Evolutionary conservation across 495 filamentous ascomycete species (phyloP).

Genomic region (Talaromyces adpressus): DNA sequence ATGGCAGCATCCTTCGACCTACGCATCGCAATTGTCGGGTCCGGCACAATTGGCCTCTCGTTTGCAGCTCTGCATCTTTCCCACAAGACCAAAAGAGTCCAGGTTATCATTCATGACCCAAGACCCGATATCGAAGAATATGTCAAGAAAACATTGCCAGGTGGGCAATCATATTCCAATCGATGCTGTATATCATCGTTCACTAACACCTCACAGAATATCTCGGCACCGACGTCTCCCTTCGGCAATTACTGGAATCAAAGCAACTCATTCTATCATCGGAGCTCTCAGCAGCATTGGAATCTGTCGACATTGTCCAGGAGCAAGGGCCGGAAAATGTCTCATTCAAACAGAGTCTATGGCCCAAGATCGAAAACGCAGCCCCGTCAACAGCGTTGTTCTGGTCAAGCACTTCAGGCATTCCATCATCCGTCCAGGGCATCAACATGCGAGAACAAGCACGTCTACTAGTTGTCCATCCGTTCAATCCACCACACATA

Average conservation of each 20-base stretch:
- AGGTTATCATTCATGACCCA: slow-evolving; percentile 41
- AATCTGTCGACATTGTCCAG: slow-evolving; percentile 44
- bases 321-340: slow-evolving; percentile 51
- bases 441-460: slow-evolving; percentile 29
- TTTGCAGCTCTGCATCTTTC: slow-evolving; percentile 49
- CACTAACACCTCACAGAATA: slow-evolving; percentile 3
- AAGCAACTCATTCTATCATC: slow-evolving; percentile 28
- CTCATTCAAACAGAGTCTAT: slow-evolving; percentile 44
- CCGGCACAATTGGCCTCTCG: slow-evolving; percentile 55
- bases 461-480: slow-evolving; percentile 50
- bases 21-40: slow-evolving; percentile 44
- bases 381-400: slow-evolving; percentile 35
- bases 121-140: slow-evolving; percentile 43
- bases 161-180: not conserved
- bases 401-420: slow-evolving; percentile 53
- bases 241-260: slow-evolving; percentile 16
- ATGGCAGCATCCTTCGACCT: not conserved
- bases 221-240: slow-evolving; percentile 11
- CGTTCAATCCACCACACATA: slow-evolving; percentile 58
- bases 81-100: slow-evolving; percentile 31
- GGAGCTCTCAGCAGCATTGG: slow-evolving; percentile 33
- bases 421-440: slow-evolving; percentile 42
- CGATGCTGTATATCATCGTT: not conserved
- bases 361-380: slow-evolving; percentile 36
- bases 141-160: slow-evolving; percentile 32